phyloP scores from a whole-genome alignment of 192 early-diverging fungal species.

The Blastocladiella britannica region DNA sequence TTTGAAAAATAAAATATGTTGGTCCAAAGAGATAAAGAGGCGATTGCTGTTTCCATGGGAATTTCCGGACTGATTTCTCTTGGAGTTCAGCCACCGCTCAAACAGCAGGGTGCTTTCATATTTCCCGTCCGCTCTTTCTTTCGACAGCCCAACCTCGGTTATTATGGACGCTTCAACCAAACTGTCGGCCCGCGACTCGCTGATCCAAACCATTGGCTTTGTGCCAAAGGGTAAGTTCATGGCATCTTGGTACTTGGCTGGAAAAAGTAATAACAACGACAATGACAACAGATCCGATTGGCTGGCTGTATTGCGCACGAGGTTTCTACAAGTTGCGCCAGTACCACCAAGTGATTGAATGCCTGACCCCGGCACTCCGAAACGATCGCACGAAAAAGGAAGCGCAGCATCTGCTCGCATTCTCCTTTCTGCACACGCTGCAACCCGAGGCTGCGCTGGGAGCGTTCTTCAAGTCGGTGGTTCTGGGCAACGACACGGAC shows the following conservation, averaged over 20 bases:
- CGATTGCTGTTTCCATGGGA: too few relatives aligned
- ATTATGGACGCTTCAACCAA: too few relatives aligned
- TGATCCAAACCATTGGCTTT: conserved; percentile 28
- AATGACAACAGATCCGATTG: conserved; percentile 21
- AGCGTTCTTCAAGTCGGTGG: conserved; percentile 36
- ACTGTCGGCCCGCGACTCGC: conserved; percentile 23
- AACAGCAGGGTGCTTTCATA: too few relatives aligned
- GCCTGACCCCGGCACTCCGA: conserved; percentile 32
- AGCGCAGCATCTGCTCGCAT: conserved; percentile 36
- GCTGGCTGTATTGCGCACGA: conserved; percentile 38
- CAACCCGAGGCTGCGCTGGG: conserved; percentile 35
- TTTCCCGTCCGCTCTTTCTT: too few relatives aligned
- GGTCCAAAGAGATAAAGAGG: too few relatives aligned
- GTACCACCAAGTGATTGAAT: conserved; percentile 40
- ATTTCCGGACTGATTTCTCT: too few relatives aligned
- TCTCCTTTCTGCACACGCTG: conserved; percentile 29
- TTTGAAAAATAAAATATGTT: too few relatives aligned
- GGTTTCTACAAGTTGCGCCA: conserved; percentile 40
- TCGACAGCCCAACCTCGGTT: too few relatives aligned
- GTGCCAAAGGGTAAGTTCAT: conserved; percentile 40
- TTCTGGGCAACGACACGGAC: conserved; percentile 37
- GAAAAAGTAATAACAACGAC: too few relatives aligned
- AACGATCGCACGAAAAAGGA: conserved; percentile 38
- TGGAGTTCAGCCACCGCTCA: too few relatives aligned
- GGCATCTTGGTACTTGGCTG: too few relatives aligned